Percentiles rank a stretch among this genome's conserved stretches.
Conservation (phyloP, 441 rosid genomes). For the Croton setiger region DNA sequence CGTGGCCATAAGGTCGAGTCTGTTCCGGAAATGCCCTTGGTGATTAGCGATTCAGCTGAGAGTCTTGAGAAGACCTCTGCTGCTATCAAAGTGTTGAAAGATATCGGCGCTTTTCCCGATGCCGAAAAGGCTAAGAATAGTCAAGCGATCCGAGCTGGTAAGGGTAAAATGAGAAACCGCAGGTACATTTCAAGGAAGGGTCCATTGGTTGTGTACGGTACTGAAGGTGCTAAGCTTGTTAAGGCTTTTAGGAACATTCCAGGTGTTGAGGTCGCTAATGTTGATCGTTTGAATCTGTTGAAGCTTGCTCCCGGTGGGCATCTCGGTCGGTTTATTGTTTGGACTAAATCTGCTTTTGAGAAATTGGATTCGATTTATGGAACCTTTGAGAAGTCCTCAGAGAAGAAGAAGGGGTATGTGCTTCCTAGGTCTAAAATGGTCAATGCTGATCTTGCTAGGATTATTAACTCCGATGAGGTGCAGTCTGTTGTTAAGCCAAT, state of each 20-base stretch:
- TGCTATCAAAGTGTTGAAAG: constrained; percentile 69
- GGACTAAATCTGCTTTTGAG: constrained; percentile 94
- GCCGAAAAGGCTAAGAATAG: constrained; percentile 90
- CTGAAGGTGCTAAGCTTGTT: constrained; percentile 74
- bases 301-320: constrained; percentile 98
- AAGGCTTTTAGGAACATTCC: constrained; percentile 90
- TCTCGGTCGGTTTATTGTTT: constrained; percentile 82
- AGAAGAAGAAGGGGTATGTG: constrained; percentile 86
- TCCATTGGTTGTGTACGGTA: constrained; percentile 76
- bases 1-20: constrained; percentile 85
- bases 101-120: constrained; percentile 74
- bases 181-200: constrained; percentile 88
- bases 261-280: constrained; percentile 84
- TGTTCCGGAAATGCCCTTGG: constrained; percentile 84
- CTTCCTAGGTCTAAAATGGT: constrained; percentile 87
- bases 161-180: constrained; percentile 86
- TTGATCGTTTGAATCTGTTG: constrained; percentile 71
- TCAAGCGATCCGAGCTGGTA: constrained; percentile 77
- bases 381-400: constrained; percentile 69
- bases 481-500: constrained; percentile 89
- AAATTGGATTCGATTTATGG: constrained; percentile 87
- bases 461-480: constrained; percentile 93
- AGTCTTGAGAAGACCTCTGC: constrained; percentile 75
- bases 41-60: constrained; percentile 66
- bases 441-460: constrained; percentile 88